Evolutionary conservation across 768 basidiomycete species (phyloP), one percentile per base, ranked within the genome.

Genomic region (Boletus fagicola): DNA sequence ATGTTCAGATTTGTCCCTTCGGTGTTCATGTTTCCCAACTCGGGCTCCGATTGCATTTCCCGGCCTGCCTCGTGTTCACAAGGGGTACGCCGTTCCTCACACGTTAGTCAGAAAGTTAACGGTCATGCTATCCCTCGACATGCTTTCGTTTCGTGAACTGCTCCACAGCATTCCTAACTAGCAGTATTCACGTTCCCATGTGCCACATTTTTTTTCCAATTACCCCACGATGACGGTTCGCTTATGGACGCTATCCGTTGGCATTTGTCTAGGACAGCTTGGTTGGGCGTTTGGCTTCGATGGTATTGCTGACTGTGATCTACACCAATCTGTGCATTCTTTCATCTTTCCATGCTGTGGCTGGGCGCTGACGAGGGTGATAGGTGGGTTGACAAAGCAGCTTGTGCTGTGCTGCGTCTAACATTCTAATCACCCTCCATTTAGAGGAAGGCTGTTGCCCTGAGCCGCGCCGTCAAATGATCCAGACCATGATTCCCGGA

Each of bases 401-500:
- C 36, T 39, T 31, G n/a, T 67, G 69, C 69, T 67, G 65, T 70
- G 68, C 65, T 62, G 49, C 61, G 44, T 62, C 52, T 65, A 62
- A 60, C 65, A 67, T 69, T 70, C 69, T 58, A 62, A 65, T 65
- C 60, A 59, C 30, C 51, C 60, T 71, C 62, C 65, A 70, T 70
- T 67, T 69, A 65, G 53, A 57, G 67, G 60, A 47, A 65, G 69
- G 69, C 68, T 67, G 68, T 70, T 69, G 35, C 69, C 65, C 62
- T 69, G 65, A 61, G 67, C 69, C 70, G 65, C 63, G 65, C 71
- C 33, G 59, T 56, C 62, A 64, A 65, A 57, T 62, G 69, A 68
- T 60, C 69, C 65, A 73, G 71, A 64, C 69, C 69, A 60, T 58
- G 67, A 58, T 65, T 70, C 63, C 65, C 69, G 69, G 67, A 54